Evolutionary conservation across 225 moss, liverwort and hornwort genomes (phyloP).

Genomic region (Pleurozium schreberi): DNA sequence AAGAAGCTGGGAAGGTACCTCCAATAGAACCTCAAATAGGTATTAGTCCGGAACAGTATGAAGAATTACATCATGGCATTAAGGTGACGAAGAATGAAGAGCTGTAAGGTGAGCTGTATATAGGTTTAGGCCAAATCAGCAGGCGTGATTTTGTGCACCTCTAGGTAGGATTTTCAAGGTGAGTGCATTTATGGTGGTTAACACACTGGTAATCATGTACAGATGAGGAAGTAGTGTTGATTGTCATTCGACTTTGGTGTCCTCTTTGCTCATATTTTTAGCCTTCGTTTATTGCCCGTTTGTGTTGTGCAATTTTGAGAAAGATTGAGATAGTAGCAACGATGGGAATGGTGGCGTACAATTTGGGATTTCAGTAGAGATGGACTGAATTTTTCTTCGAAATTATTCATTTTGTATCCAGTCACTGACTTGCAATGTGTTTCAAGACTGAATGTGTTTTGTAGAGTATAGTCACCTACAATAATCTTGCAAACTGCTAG

Average conservation of each 20-base stretch:
- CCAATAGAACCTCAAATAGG: slow-evolving; percentile 22
- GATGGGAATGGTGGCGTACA: not conserved
- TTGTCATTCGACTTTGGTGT: not conserved
- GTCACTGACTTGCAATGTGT: not conserved
- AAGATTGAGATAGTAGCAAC: not conserved
- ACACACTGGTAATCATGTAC: not conserved
- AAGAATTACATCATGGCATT: slow-evolving; percentile 1
- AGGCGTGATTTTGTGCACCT: not conserved
- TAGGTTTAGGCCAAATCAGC: not conserved
- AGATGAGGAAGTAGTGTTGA: not conserved
- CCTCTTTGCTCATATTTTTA: not conserved
- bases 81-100: not conserved
- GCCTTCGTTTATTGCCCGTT: not conserved
- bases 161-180: not conserved
- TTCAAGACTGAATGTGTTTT: not conserved
- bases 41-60: slow-evolving; percentile 17
- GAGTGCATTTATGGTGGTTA: not conserved
- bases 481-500: too few species aligned
- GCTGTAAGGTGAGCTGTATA: not conserved
- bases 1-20: slow-evolving; percentile 8
- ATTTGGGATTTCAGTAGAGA: not conserved
- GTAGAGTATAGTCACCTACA: too few species aligned
- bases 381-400: not conserved
- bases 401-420: not conserved
- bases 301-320: not conserved